Conservation (phyloP, 73 alveolate genomes). For the Uronychia setigera region DNA sequence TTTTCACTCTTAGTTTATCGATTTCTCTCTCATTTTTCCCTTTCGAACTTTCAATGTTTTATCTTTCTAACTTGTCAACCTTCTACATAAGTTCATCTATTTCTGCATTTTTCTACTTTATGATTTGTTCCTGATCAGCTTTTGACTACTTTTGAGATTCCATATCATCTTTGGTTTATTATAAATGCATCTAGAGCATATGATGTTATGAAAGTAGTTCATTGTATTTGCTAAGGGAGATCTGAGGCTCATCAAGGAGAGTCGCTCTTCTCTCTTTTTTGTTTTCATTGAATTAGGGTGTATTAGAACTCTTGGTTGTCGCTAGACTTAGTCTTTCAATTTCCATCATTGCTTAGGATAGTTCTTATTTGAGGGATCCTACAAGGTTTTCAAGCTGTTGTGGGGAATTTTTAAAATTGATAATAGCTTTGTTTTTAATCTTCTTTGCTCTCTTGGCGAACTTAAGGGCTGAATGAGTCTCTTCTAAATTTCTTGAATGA, state of each 20-base stretch:
- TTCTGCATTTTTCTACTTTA: not conserved
- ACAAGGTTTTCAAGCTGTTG: conserved; percentile 22
- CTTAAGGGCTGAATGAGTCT: conserved; percentile 85
- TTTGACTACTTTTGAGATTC: not conserved
- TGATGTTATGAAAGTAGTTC: not conserved
- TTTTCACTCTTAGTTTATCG: not conserved
- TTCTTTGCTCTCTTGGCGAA: conserved; percentile 96
- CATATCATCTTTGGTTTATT: not conserved
- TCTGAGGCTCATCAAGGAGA: not conserved
- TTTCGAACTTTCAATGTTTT: not conserved
- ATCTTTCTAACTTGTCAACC: not conserved
- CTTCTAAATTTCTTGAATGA: conserved; percentile 87
- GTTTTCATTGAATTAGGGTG: too few species aligned
- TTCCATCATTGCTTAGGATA: not conserved
- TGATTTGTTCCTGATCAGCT: not conserved
- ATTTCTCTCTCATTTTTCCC: not conserved
- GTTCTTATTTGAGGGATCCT: not conserved
- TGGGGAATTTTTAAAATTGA: conserved; percentile 81
- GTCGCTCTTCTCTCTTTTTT: not conserved
- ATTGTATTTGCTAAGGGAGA: not conserved
- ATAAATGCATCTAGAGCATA: not conserved
- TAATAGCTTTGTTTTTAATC: conserved; percentile 74
- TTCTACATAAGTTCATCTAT: too few species aligned
- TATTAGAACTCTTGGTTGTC: not conserved
- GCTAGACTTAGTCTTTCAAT: not conserved